Evolutionary conservation across 495 filamentous ascomycete genomes (phyloP), one percentile per base, ranked within the genome.

Genomic region (Evernia prunastri): DNA sequence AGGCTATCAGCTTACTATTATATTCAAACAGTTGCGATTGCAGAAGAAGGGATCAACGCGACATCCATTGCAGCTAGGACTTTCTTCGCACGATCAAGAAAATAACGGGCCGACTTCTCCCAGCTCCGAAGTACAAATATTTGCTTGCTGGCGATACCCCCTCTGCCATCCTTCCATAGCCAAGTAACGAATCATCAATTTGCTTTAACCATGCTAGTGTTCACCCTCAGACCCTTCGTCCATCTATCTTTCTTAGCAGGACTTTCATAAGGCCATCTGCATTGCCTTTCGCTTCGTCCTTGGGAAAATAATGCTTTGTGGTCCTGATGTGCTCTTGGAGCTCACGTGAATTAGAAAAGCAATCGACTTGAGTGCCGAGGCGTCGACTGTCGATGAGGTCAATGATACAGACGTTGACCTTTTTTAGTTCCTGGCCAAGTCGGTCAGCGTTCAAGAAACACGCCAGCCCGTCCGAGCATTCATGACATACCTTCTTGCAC

Each of bases 341-440:
- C n/a, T 59, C 64, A 0, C 56, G 29, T 29, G 71, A 63, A 35
- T 61, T 70, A 0, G 43, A 33, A 71, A 81, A 82, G 27, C 70
- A 64, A 37, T 62, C 58, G 6, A 79, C 70, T 6, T 51, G 56
- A 6, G 61, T 63, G 3, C 68, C 66, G 6, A 68, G 67, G 20
- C 72, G 75, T 60, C 74, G 73, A 29, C 73, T 70, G 23, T 86
- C 78, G 17, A 84, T 74, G 2, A 83, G 68, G 67, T 84, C 80
- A 3, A 84, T 72, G 36, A 83, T 74, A 64, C 84, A 84, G 68
- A 85, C 76, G 6, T 80, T 66, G 23, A 77, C 70, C 5, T 58
- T 70, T 23, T 71, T 74, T 10, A 74, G 66, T 0, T 64, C 66
- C 67, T 78, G 43, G 2, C 11, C 27, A 57, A 7, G 39, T 2